A percentile compares a stretch with the other conserved stretches of the same genome.
Conservation (phyloP, 1,284 basidiomycete genomes). For the Papiliotrema laurentii region DNA sequence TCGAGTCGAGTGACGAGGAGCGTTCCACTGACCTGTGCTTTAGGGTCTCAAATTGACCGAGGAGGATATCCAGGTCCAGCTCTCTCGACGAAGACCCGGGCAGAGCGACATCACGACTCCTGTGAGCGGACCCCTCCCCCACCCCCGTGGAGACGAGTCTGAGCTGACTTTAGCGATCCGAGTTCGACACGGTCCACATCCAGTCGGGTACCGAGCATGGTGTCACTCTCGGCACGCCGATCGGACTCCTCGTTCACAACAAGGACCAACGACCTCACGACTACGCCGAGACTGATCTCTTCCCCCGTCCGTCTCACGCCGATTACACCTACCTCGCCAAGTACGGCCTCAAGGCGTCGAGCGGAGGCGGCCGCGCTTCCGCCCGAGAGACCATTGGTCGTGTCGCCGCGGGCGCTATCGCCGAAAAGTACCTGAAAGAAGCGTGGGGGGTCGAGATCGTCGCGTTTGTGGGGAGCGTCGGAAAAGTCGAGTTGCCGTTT, state of each 20-base stretch:
- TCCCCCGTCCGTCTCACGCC: slow-evolving; percentile 94
- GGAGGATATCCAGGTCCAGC: slow-evolving; percentile 84
- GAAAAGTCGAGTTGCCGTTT: slow-evolving; percentile 73
- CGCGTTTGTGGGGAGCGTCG: slow-evolving; percentile 94
- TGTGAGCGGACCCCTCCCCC: slow-evolving; percentile 52
- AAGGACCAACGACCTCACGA: slow-evolving; percentile 98
- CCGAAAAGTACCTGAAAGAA: slow-evolving; percentile 88
- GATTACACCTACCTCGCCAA: slow-evolving; percentile 99
- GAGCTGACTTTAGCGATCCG: slow-evolving; percentile 69
- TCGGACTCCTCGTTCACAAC: slow-evolving; percentile 91
- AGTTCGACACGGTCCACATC: slow-evolving; percentile 90
- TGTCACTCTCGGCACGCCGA: slow-evolving; percentile 94
- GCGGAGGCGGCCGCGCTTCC: slow-evolving; percentile 88
- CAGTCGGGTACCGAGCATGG: slow-evolving; percentile 93
- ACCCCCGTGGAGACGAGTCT: not conserved
- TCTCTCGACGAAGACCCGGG: slow-evolving; percentile 87
- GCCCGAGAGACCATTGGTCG: slow-evolving; percentile 97
- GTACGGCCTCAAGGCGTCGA: slow-evolving; percentile 95
- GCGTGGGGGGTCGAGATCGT: slow-evolving; percentile 92
- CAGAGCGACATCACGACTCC: slow-evolving; percentile 97
- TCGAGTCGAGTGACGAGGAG: not conserved
- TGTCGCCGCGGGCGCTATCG: slow-evolving; percentile 96
- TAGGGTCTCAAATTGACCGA: slow-evolving; percentile 78
- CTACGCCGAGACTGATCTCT: slow-evolving; percentile 96
- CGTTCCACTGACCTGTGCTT: slow-evolving; percentile 5